Conservation (phyloP, 2,329 filamentous ascomycete genomes). For the Aspergillus proliferans region DNA sequence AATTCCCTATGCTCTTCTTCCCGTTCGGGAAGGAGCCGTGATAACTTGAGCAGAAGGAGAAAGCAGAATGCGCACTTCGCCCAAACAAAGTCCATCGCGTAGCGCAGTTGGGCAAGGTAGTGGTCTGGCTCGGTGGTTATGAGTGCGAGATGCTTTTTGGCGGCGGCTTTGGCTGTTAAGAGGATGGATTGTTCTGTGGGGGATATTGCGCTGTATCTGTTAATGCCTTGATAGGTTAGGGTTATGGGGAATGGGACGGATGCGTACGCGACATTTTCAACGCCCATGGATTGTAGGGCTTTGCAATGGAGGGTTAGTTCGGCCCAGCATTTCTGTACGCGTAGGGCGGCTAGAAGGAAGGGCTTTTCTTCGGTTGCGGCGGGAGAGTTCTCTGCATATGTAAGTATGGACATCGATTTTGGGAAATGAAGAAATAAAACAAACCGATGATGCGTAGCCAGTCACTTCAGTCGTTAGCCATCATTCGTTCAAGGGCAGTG, state of each 20-base stretch:
- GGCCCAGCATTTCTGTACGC: constrained; percentile 50
- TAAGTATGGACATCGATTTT: not conserved
- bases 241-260: not conserved
- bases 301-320: constrained; percentile 49
- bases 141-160: constrained; percentile 46
- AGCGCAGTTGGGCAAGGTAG: constrained; percentile 48
- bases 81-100: constrained; percentile 55
- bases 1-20: constrained; percentile 35
- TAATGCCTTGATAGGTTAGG: not conserved
- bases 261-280: constrained; percentile 43
- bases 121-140: constrained; percentile 41
- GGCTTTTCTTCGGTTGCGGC: constrained; percentile 26
- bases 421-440: not conserved
- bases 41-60: constrained; percentile 48
- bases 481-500: not conserved
- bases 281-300: constrained; percentile 44
- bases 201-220: constrained; percentile 40
- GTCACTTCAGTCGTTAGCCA: constrained; percentile 21
- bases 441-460: constrained; percentile 33
- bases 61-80: constrained; percentile 55
- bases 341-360: constrained; percentile 42
- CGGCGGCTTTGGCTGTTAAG: constrained; percentile 46
- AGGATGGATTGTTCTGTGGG: constrained; percentile 44
- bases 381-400: constrained; percentile 19
- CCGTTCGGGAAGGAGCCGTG: constrained; percentile 43